Base-by-base conservation (phyloP, 73 alveolate species). In the Urostyla sp. region DNA sequence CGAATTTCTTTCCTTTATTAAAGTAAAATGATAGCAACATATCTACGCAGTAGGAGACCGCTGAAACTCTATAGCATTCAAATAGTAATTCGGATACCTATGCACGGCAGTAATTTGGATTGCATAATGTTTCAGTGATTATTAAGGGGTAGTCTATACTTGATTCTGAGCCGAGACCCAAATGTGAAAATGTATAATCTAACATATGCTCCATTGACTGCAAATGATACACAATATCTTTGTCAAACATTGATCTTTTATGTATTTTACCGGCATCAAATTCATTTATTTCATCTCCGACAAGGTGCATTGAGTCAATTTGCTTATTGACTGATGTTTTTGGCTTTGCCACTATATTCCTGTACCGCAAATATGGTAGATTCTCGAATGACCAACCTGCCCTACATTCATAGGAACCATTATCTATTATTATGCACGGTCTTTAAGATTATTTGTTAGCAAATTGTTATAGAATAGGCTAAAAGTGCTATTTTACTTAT, bases 301-400 rank as follows among this genome's bases (percentile, higher is more conserved):
- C 90, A 23, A 86, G 31, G 43, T 35, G 78, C 73, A 76, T 40
- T 30, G 67, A 32, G 35, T 76, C 89, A 23, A 36, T 50, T 15
- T 56, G 87, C 72, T 77, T 86, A 48, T 59, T 77, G 13, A 78
- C 75, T 50, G 82, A 85, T 36, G 90, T 84, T 80, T 95, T 95
- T 15, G 97, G 98, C 61, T 92, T 90, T 13, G 98, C 96, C 3
- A 92, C 95, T 0, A 85, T 31, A 36, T 91, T 84, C 66, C 98
- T 69, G 85, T 91, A 95, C 31, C 90, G 63, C 37, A 95, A 79
- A 85, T 87, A 87, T 28, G 99, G 99, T 13, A 58, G 92, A 24
- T 82, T 85, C 43, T 91, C 92, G 75, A 89, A 90, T 21, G 97
- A 87, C 98, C 99, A 95, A 13, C 99, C 99, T n/a, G 97, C 96